Evolutionary conservation across 176 grass and related monocot genomes (phyloP), one percentile per base, ranked within the genome.

Genomic region (Cenchrus fungigraminus): DNA sequence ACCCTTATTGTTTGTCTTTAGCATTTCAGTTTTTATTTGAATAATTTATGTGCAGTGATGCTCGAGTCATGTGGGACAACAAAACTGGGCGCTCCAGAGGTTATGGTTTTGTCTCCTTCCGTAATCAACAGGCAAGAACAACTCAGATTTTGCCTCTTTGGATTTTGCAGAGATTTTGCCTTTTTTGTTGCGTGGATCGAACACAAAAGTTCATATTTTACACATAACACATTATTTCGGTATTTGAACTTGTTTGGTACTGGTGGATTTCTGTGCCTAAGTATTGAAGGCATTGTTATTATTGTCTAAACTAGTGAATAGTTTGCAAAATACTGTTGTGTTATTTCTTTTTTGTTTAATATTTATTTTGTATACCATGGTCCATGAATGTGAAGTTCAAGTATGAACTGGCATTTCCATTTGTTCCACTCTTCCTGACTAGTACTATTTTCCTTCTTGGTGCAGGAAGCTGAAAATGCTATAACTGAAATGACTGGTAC

Each of bases 61-160:
- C 93, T 34, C 88, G 93, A 62, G 93, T 95, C 67, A 95, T 95
- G 93, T 92, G 93, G 93, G 93, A 95, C 79, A 95, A 95, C 67
- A 92, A 95, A 95, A 95, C 88, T 75, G 90, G 90, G 49, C 93
- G 88, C 77, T 95, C 93, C 51, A 95, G 93, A 92, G 93, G 90
- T 87, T 95, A 92, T 85, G 93, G 93, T 65, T 95, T 95, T 89
- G 90, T 95, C 70, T 95, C 93, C 77, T 95, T 95, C 81, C 90
- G 93, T 73, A 89, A 87, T 84, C 93, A 91, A 63, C 90, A 95
- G 90, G 93, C 75, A 95, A 70, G 85, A 14, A 80, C 69, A 80
- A 42, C 63, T 75, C 25, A 63, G 1, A 58, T 55, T n/a, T 50
- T 65, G 2, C 43, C 52, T 63, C 29, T 72, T 83, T 84, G 59